These are phyloP conservation scores for Rhododendron simsii DNA, from an alignment of 148 eudicot genomes.

Conservation along the genomic window DNA sequence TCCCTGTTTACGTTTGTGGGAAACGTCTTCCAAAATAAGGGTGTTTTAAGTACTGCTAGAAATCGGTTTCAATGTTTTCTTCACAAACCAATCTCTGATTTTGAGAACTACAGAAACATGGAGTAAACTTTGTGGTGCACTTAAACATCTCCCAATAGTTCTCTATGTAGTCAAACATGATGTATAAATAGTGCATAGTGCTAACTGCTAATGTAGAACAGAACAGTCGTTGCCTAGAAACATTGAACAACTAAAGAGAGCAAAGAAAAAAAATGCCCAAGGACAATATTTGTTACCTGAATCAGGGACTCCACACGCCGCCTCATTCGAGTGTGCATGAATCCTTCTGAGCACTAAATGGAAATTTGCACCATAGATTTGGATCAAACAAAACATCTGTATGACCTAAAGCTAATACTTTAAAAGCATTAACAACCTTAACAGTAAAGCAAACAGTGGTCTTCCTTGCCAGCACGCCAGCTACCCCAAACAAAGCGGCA, in stretches of 20 bases:
- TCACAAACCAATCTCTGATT: background rate
- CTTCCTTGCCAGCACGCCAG: background rate
- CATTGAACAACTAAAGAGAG: background rate
- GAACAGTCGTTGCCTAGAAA: background rate
- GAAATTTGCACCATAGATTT: constrained; percentile 7
- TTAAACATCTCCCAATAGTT: background rate
- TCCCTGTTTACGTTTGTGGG: background rate
- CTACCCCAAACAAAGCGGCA: background rate
- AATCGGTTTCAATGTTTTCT: background rate
- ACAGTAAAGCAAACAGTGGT: background rate
- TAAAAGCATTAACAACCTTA: background rate
- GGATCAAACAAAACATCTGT: background rate
- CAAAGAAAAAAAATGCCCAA: background rate
- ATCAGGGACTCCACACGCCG: constrained; percentile 94
- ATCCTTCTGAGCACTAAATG: constrained; percentile 92
- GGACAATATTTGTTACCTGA: constrained; percentile 50
- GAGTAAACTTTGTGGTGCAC: background rate
- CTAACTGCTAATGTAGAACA: background rate
- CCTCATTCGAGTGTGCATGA: constrained; percentile 99
- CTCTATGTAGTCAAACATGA: background rate
- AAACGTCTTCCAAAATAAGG: background rate
- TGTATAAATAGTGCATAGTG: background rate
- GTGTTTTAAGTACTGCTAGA: background rate
- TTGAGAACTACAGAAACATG: background rate
- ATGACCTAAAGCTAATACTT: background rate